phyloP scores from a whole-genome alignment of 306 rosid species.

The Cucumis cinereus region DNA sequence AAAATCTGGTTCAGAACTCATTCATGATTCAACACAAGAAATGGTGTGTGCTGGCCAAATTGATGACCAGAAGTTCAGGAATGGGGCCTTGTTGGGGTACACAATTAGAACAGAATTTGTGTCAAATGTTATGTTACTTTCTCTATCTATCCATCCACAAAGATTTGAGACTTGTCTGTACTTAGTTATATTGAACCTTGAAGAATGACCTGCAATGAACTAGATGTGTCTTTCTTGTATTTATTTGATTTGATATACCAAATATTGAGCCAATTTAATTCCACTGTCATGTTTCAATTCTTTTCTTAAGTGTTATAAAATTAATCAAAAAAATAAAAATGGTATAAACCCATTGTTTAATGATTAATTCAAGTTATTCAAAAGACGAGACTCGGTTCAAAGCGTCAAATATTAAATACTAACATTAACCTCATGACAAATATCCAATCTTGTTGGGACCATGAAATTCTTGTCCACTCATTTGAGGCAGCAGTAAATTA shows the following conservation, averaged over 20 bases:
- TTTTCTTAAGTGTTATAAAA: background rate
- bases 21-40: background rate
- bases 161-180: background rate
- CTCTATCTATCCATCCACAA: slow-evolving; percentile 3
- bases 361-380: too few species aligned
- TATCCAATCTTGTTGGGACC: background rate
- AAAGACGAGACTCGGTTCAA: too few species aligned
- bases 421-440: background rate
- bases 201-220: background rate
- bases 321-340: too few species aligned
- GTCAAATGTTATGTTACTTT: background rate
- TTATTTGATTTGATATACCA: background rate
- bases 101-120: background rate
- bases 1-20: background rate
- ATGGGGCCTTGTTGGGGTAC: background rate
- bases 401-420: too few species aligned
- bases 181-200: background rate
- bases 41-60: background rate
- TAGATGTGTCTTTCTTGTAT: background rate
- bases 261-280: background rate
- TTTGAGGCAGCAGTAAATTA: background rate
- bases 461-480: background rate
- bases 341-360: too few species aligned
- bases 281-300: background rate
- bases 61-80: background rate